phyloP scores from a whole-genome alignment of 208 protist species.

The Crithidia bombi region DNA sequence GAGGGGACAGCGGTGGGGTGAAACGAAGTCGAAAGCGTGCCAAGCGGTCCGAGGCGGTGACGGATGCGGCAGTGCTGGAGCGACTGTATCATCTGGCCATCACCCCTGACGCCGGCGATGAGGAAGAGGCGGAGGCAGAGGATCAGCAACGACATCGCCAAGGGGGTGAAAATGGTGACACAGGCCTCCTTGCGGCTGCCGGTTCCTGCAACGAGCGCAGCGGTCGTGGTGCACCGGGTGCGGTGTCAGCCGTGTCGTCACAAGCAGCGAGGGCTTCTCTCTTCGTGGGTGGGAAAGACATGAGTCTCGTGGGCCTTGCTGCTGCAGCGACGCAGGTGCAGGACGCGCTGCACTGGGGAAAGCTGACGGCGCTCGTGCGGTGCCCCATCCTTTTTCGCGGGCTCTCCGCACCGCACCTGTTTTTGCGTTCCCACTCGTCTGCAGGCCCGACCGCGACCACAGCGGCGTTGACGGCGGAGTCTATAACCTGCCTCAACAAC shows the following conservation, averaged over 20 bases:
- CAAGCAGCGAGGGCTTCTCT: neutral
- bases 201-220: neutral
- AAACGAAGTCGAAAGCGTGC: neutral
- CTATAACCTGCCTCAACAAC: slow-evolving; percentile 18
- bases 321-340: slow-evolving; percentile 21
- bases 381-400: slow-evolving; percentile 34
- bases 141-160: neutral
- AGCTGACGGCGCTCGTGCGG: slow-evolving; percentile 21
- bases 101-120: neutral
- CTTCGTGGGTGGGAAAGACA: slow-evolving; percentile 10
- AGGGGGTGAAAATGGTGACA: neutral
- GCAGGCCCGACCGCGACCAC: neutral
- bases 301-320: slow-evolving; percentile 26
- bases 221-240: neutral
- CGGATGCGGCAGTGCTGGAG: slow-evolving; percentile 29
- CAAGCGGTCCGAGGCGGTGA: neutral
- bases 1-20: neutral
- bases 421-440: neutral
- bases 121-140: slow-evolving; percentile 1
- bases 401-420: neutral
- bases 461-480: slow-evolving; percentile 15
- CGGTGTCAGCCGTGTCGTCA: neutral
- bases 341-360: slow-evolving; percentile 31
- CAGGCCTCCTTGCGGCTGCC: neutral
- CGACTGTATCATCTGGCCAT: slow-evolving; percentile 26